These are phyloP conservation scores for Colletotrichum nymphaeae DNA, from an alignment of 2,329 filamentous ascomycete genomes.

Conservation along the genomic window DNA sequence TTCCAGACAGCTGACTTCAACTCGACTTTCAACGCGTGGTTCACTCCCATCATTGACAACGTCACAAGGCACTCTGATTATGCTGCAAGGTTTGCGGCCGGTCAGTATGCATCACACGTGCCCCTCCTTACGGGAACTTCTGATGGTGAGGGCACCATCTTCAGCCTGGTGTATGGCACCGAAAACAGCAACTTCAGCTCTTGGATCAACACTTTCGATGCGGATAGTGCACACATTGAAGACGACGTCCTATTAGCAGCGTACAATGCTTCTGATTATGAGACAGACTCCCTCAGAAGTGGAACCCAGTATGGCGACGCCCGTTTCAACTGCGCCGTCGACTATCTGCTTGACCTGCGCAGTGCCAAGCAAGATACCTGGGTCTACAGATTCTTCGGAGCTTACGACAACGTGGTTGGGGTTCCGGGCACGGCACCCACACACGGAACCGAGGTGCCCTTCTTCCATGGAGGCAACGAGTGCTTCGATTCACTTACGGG, in stretches of 20 bases:
- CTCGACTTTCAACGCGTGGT: slow-evolving; percentile 53
- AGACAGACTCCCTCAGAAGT: slow-evolving; percentile 51
- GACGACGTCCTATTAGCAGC: slow-evolving; percentile 45
- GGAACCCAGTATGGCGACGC: slow-evolving; percentile 57
- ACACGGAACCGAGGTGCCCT: slow-evolving; percentile 55
- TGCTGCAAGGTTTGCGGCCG: slow-evolving; percentile 39
- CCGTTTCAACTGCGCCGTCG: slow-evolving; percentile 56
- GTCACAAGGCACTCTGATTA: slow-evolving; percentile 49
- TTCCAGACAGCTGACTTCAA: slow-evolving; percentile 47
- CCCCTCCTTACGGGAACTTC: slow-evolving; percentile 50
- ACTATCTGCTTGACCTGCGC: slow-evolving; percentile 53
- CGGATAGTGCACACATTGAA: slow-evolving; percentile 51
- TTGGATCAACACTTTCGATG: slow-evolving; percentile 50
- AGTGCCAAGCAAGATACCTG: slow-evolving; percentile 51
- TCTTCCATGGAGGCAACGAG: slow-evolving; percentile 58
- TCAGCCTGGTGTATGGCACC: slow-evolving; percentile 47
- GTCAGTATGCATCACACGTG: slow-evolving; percentile 46
- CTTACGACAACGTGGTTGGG: slow-evolving; percentile 53
- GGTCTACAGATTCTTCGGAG: slow-evolving; percentile 56
- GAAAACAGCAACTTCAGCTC: slow-evolving; percentile 45
- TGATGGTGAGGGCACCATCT: slow-evolving; percentile 50
- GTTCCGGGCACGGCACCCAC: slow-evolving; percentile 48
- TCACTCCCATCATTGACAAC: slow-evolving; percentile 51
- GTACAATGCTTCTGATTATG: slow-evolving; percentile 49
- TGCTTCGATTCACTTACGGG: slow-evolving; percentile 47